These are phyloP conservation scores for Lentinula lateritia DNA, from an alignment of 768 basidiomycete species.

Conservation along the genomic window DNA sequence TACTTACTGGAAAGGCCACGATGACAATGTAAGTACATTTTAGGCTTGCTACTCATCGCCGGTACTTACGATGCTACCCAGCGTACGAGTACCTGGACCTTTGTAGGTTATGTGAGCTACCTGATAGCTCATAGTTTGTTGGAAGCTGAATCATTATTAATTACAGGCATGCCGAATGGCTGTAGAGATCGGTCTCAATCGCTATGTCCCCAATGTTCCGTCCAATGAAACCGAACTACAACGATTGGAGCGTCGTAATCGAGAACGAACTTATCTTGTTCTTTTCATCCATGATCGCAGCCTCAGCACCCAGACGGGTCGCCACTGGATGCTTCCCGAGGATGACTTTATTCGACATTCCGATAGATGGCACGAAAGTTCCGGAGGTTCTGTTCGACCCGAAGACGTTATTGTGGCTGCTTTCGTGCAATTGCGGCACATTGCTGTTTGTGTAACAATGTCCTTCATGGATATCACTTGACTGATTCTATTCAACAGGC, in stretches of 20 bases:
- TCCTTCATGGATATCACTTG: background rate
- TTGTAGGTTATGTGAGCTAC: constrained; percentile 72
- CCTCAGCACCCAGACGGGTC: constrained; percentile 79
- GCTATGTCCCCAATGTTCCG: constrained; percentile 51
- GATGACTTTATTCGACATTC: constrained; percentile 73
- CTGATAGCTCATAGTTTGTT: background rate
- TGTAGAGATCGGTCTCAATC: constrained; percentile 76
- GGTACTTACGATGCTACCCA: constrained; percentile 7
- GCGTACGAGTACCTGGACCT: constrained; percentile 70
- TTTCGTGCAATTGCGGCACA: constrained; percentile 70
- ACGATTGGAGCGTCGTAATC: constrained; percentile 70
- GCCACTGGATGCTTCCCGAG: constrained; percentile 86
- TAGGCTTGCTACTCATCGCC: constrained; percentile 7
- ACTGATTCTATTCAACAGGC: constrained; percentile 34
- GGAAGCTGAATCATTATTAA: background rate
- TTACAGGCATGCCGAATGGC: constrained; percentile 81
- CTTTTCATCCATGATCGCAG: constrained; percentile 84
- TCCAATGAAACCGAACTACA: constrained; percentile 60
- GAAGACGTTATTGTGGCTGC: constrained; percentile 81
- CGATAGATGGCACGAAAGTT: constrained; percentile 63
- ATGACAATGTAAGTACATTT: constrained; percentile 58
- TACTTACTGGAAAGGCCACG: constrained; percentile 86
- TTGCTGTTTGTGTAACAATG: constrained; percentile 50
- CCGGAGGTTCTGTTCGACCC: constrained; percentile 49
- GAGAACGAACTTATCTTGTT: constrained; percentile 83